Conservation (phyloP, 2,329 filamentous ascomycete genomes). For the Cercospora sojina region DNA sequence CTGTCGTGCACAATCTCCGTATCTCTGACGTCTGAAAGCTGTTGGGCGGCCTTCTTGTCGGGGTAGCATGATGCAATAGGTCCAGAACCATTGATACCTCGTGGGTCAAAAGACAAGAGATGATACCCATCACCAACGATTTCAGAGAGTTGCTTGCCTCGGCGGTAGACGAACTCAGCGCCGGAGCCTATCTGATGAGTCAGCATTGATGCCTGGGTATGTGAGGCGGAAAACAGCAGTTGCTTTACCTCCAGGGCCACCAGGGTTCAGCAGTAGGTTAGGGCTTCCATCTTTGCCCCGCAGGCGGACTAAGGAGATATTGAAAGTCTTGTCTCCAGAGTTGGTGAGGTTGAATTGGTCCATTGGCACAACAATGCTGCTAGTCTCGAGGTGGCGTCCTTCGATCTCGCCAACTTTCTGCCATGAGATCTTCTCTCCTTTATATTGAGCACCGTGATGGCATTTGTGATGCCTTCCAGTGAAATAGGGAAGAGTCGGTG, state of each 20-base stretch:
- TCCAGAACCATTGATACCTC: conserved; percentile 26
- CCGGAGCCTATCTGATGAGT: conserved; percentile 18
- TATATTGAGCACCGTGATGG: conserved; percentile 5
- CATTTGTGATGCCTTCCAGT: background rate
- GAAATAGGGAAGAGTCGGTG: background rate
- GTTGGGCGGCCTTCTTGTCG: conserved; percentile 13
- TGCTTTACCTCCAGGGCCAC: conserved; percentile 9
- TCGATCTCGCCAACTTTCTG: conserved; percentile 24
- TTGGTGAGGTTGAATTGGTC: conserved; percentile 28
- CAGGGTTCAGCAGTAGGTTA: conserved; percentile 25
- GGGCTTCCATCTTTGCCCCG: conserved; percentile 21
- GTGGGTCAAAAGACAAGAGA: conserved; percentile 27
- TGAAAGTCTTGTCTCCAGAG: conserved; percentile 27
- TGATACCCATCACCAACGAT: conserved; percentile 28
- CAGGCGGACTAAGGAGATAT: conserved; percentile 24
- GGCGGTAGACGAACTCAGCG: conserved; percentile 26
- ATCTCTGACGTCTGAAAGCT: conserved; percentile 17
- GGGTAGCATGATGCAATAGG: conserved; percentile 26
- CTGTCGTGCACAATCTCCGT: conserved; percentile 26
- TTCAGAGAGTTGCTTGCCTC: conserved; percentile 26
- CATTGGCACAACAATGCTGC: conserved; percentile 26
- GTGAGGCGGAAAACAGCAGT: background rate
- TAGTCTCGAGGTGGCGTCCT: conserved; percentile 22
- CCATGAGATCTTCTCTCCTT: conserved; percentile 27
- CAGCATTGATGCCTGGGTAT: background rate